phyloP scores from a whole-genome alignment of 2,329 filamentous ascomycete genomes.

The Aspergillus tamarii region DNA sequence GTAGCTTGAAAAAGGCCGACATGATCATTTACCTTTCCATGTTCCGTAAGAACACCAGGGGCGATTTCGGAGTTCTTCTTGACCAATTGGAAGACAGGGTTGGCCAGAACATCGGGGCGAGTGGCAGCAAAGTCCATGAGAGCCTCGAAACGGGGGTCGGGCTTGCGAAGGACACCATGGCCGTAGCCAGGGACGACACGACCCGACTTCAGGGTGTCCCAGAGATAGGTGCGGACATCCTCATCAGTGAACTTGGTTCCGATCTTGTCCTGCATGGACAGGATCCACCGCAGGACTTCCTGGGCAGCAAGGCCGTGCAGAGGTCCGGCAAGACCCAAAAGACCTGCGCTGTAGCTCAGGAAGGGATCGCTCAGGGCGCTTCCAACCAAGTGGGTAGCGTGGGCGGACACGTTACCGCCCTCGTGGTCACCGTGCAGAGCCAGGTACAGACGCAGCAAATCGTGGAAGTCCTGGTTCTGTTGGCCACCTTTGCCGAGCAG shows the following conservation, averaged over 20 bases:
- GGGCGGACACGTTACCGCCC: constrained; percentile 95
- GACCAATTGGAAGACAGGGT: constrained; percentile 92
- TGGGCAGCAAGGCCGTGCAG: constrained; percentile 92
- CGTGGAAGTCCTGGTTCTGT: constrained; percentile 76
- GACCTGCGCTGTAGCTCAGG: constrained; percentile 92
- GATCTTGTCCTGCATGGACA: constrained; percentile 92
- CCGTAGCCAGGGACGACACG: constrained; percentile 95
- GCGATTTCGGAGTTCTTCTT: constrained; percentile 92
- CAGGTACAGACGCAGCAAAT: constrained; percentile 89
- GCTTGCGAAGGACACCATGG: constrained; percentile 93
- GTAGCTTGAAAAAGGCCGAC: background rate
- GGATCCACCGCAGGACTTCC: constrained; percentile 94
- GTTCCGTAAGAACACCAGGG: constrained; percentile 85
- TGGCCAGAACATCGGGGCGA: constrained; percentile 79
- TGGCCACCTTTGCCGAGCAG: constrained; percentile 90
- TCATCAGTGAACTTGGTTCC: constrained; percentile 75
- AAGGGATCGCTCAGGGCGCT: constrained; percentile 93
- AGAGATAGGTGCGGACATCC: constrained; percentile 87
- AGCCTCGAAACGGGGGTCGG: constrained; percentile 93
- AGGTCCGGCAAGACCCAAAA: constrained; percentile 93
- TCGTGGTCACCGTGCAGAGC: constrained; percentile 98
- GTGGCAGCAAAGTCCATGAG: constrained; percentile 92
- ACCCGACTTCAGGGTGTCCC: constrained; percentile 89
- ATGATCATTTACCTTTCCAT: constrained; percentile 70
- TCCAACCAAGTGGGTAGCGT: constrained; percentile 92